Evolutionary conservation across 208 protist genomes (phyloP).

Genomic region (Phytomonas sp.): DNA sequence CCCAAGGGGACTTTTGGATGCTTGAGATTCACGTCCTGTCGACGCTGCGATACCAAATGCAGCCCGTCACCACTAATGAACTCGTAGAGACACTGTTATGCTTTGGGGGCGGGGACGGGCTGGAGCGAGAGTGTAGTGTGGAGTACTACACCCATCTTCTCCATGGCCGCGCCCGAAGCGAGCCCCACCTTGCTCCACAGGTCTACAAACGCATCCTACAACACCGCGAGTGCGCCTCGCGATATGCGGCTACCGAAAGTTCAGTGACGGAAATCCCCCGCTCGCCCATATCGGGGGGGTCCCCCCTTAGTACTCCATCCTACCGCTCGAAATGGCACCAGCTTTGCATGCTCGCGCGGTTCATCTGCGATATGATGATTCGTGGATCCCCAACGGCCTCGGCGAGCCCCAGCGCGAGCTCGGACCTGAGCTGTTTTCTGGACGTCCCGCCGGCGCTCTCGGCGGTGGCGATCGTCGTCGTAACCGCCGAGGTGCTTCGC

Average conservation of each 20-base stretch:
- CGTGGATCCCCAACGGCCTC: constrained; percentile 16
- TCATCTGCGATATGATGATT: constrained; percentile 34
- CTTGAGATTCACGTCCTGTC: constrained; percentile 39
- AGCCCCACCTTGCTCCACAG: neutral
- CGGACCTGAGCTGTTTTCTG: constrained; percentile 10
- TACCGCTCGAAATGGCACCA: constrained; percentile 22
- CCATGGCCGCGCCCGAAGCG: neutral
- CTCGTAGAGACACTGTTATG: constrained; percentile 42
- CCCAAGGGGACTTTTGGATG: constrained; percentile 33
- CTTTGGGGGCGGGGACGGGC: constrained; percentile 18
- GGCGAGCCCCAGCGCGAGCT: neutral
- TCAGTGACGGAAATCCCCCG: neutral
- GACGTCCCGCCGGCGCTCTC: constrained; percentile 23
- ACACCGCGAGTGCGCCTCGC: neutral
- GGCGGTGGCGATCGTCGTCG: constrained; percentile 31
- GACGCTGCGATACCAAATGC: constrained; percentile 26
- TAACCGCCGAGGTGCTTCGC: constrained; percentile 29
- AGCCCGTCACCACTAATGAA: constrained; percentile 36
- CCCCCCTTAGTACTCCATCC: constrained; percentile 4
- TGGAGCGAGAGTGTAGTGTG: constrained; percentile 1
- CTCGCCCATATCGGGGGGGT: neutral
- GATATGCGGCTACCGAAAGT: neutral
- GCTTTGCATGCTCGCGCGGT: constrained; percentile 23
- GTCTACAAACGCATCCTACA: constrained; percentile 5
- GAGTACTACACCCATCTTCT: neutral